Base-by-base conservation (phyloP, 2,329 filamentous ascomycete species). In the Thelonectria discophora region DNA sequence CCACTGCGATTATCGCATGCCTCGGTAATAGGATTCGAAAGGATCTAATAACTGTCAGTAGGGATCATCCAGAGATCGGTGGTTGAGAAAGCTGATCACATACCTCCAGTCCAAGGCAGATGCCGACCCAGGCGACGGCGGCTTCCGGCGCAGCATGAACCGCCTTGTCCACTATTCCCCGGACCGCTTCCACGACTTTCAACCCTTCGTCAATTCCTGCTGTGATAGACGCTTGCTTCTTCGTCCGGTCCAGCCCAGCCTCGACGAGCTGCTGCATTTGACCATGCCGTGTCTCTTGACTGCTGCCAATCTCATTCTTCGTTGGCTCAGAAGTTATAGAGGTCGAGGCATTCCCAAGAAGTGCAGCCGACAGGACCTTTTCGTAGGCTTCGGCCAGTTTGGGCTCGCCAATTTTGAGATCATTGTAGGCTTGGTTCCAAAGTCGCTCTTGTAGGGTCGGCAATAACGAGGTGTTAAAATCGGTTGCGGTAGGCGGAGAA, bases 1-100 rank as follows among this genome's bases (percentile, higher is more conserved):
- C 77, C 76, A 11, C 72, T 52, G 2, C 71, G 73, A 47, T 78
- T 77, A 6, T 37, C 7, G 27, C 30, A 34, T 10, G 58, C 67
- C 52, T 71, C 70, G 0, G 58, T 67, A 8, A 72, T 48, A 0
- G 75, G 72, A 42, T 77, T 78, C 8, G 56, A 43, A 7, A 79
- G 65, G 7, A 78, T 67, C 74, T 78, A 49, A 15, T 7, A 39
- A 2, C 12, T 43, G 48, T 62, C 39, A 62, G 54, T 17, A 10
- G 13, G 17, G 13, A 3, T 5, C 3, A 7, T 20, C 9, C 30
- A 49, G 58, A 27, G 11, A 50, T 20, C 15, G 40, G 17, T n/a
- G 27, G 6, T 20, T 3, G 3, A 10, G 17, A 32, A 32, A 27
- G 24, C 17, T 18, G 2, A 24, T 53, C 64, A 49, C 43, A 79